These are phyloP conservation scores for Hagleromyces aurorensis DNA, from an alignment of 805 yeast species.

Conservation along the genomic window DNA sequence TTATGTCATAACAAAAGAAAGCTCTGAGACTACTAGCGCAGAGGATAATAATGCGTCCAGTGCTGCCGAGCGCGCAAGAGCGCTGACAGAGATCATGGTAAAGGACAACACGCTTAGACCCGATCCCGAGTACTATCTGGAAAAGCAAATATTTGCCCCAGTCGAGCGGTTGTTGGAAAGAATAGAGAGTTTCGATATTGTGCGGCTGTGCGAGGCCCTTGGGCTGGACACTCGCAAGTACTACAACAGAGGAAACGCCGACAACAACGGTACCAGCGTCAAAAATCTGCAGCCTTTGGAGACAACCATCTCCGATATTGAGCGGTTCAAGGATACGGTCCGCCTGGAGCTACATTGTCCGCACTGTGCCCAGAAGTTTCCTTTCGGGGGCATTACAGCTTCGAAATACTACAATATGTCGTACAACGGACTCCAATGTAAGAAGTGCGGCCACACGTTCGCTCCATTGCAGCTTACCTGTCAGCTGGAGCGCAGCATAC, in stretches of 20 bases:
- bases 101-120: conserved; percentile 47
- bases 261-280: conserved; percentile 17
- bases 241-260: conserved; percentile 33
- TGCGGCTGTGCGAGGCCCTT: conserved; percentile 64
- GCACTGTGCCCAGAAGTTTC: conserved; percentile 49
- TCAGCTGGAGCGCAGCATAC: conserved; percentile 67
- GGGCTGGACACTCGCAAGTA: conserved; percentile 70
- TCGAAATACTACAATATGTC: conserved; percentile 55
- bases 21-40: conserved; percentile 26
- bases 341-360: conserved; percentile 50
- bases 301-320: conserved; percentile 70
- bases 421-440: conserved; percentile 65
- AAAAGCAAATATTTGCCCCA: conserved; percentile 85
- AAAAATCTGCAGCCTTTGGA: conserved; percentile 66
- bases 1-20: conserved; percentile 56
- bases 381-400: conserved; percentile 66
- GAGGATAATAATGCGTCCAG: conserved; percentile 14
- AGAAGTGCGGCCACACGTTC: conserved; percentile 47
- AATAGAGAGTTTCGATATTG: conserved; percentile 79
- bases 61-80: conserved; percentile 76
- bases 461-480: conserved; percentile 49
- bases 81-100: conserved; percentile 63
- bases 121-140: conserved; percentile 73
- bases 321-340: conserved; percentile 65
- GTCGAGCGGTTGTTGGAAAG: conserved; percentile 79